Evolutionary conservation across 306 rosid species (phyloP).

Genomic region (Cucumis hystrix): DNA sequence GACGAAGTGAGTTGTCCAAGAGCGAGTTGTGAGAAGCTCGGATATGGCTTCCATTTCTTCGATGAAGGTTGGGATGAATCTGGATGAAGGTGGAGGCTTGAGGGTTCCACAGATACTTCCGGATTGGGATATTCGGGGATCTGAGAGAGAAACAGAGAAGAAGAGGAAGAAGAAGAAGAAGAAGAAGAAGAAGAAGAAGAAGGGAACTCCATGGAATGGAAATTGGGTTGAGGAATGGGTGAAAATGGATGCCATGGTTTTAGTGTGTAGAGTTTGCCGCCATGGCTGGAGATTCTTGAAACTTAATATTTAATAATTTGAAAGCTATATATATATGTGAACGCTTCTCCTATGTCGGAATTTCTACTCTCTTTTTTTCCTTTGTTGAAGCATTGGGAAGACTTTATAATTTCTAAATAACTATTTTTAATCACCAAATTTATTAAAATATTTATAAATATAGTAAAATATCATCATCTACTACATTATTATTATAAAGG

Average conservation of each 20-base stretch:
- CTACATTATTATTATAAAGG: too few species aligned
- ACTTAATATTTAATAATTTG: neutral
- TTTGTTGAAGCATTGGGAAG: neutral
- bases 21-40: constrained; percentile 11
- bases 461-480: too few species aligned
- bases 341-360: neutral
- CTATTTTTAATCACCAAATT: too few species aligned
- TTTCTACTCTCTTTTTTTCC: neutral
- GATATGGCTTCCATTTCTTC: constrained; percentile 58
- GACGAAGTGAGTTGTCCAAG: constrained; percentile 30
- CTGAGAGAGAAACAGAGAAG: constrained; percentile 18
- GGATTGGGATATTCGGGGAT: constrained; percentile 46
- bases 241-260: neutral
- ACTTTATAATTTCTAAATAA: too few species aligned
- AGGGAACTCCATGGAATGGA: neutral
- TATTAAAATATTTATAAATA: too few species aligned
- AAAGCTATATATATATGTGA: neutral
- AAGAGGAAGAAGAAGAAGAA: neutral
- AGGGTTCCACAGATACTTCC: constrained; percentile 32
- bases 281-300: neutral
- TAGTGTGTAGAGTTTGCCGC: neutral
- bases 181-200: constrained; percentile 17
- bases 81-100: constrained; percentile 12
- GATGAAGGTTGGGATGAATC: constrained; percentile 46
- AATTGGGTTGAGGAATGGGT: neutral